Evolutionary conservation across 163 green algal genomes (phyloP), one percentile per base, ranked within the genome.

Genomic region (Volvox carteri): DNA sequence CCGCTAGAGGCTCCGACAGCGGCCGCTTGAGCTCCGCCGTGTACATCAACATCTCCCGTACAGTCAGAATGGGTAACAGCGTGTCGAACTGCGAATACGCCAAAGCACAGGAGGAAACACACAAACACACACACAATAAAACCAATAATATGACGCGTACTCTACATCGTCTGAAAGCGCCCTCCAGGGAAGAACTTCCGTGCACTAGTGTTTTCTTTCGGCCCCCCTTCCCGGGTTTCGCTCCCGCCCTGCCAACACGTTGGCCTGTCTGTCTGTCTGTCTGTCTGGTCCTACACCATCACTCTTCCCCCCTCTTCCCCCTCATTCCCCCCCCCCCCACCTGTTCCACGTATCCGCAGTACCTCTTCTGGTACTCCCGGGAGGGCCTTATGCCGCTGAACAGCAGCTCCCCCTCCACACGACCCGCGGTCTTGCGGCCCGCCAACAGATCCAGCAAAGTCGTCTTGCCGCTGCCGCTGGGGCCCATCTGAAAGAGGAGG

Each of bases 31-130:
- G 92, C 88, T 98, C 94, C 6, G 94, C 93, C 21, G 95, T 98
- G 92, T 98, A 98, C 87, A 95, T 58, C 78, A 98, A 90, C 95
- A 98, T 98, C 93, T 98, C 94, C 19, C 46, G 65, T 25, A 87
- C 80, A 11, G 80, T 87, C 58, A 77, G 60, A 42, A 86, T 86
- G 60, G 78, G 58, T 41, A 86, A 58, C 41, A 86, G 91, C 30
- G 93, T 92, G 87, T 96, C 93, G 30, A 89, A 89, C 48, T 84
- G 75, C 21, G 23, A 28, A 39, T 72, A 7, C 60, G 12, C 14
- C 60, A 35, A 25, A 50, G 50, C 68, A 77, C 68, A 76, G 30
- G 23, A 76, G 9, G 33, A 30, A 48, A 23, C 67, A 76, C 46
- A 50, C 37, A 50, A 33, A 50, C 35, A 77, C 33, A 33, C 35